These are phyloP conservation scores for Galerina marginata DNA, from an alignment of 768 basidiomycete species.

Conservation along the genomic window DNA sequence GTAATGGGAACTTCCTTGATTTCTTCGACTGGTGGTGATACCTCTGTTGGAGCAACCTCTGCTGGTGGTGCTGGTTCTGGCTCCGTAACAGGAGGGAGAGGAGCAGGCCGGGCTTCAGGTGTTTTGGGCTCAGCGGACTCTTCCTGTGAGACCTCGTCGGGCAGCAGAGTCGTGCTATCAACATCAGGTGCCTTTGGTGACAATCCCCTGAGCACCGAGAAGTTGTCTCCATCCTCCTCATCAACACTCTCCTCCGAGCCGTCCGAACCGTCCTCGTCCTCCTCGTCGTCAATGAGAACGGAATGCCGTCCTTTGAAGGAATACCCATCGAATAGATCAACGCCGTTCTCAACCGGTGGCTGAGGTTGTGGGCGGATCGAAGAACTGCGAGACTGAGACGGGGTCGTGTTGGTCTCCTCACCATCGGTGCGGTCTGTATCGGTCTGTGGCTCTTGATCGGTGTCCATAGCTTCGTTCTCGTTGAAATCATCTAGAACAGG, in stretches of 20 bases:
- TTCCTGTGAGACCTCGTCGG: constrained; percentile 34
- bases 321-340: constrained; percentile 93
- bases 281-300: constrained; percentile 75
- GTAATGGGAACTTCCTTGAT: constrained; percentile 11
- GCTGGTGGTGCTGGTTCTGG: constrained; percentile 6
- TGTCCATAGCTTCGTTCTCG: constrained; percentile 64
- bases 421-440: constrained; percentile 77
- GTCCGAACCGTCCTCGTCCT: constrained; percentile 52
- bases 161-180: constrained; percentile 16
- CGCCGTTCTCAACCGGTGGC: constrained; percentile 45
- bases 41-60: constrained; percentile 3
- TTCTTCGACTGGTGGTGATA: constrained; percentile 7
- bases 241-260: constrained; percentile 51
- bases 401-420: constrained; percentile 78
- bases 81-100: constrained; percentile 29
- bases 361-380: constrained; percentile 54
- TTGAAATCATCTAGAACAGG: constrained; percentile 84
- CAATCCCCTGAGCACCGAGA: constrained; percentile 25
- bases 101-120: constrained; percentile 65
- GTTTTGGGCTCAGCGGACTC: constrained; percentile 70
- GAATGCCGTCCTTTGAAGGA: constrained; percentile 90
- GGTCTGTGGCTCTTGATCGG: constrained; percentile 73
- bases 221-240: constrained; percentile 38
- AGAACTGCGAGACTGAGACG: constrained; percentile 79
- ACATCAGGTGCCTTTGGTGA: constrained; percentile 18